Percentiles rank a stretch among this genome's conserved stretches.
Conservation (phyloP, 768 basidiomycete genomes). For the Termitomyces sp. region DNA sequence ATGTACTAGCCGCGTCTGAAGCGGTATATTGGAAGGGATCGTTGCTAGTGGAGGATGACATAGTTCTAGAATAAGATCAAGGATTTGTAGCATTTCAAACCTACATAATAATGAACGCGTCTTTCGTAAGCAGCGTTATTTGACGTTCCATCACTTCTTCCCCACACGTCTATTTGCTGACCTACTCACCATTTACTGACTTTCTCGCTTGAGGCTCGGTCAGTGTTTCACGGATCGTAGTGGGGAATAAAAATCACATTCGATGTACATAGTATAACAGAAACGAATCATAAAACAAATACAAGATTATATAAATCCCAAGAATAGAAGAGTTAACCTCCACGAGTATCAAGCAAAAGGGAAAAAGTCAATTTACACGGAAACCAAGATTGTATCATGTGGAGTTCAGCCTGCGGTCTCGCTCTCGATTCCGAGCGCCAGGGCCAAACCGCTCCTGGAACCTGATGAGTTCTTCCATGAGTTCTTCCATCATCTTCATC, state of each 20-base stretch:
- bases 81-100: not conserved
- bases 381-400: conserved; percentile 4
- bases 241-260: too few species aligned
- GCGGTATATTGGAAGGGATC: not conserved
- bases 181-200: too few species aligned
- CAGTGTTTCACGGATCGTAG: too few species aligned
- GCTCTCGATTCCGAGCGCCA: conserved; percentile 43
- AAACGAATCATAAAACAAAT: not conserved
- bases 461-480: conserved; percentile 83
- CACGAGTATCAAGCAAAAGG: not conserved
- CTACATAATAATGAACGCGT: not conserved
- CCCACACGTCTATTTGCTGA: too few species aligned
- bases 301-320: not conserved
- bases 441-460: conserved; percentile 86
- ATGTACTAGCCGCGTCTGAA: conserved; percentile 17
- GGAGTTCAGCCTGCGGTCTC: conserved; percentile 40
- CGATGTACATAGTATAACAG: conserved; percentile 6
- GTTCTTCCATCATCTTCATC: conserved; percentile 84
- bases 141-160: too few species aligned
- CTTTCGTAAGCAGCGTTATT: not conserved
- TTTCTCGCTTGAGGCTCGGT: too few species aligned
- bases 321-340: not conserved
- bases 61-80: not conserved
- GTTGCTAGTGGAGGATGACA: not conserved
- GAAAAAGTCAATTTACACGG: not conserved